Evolutionary conservation across 2,329 filamentous ascomycete genomes (phyloP), one percentile per base, ranked within the genome.

Genomic region (Ploettnerulaceae sp.): DNA sequence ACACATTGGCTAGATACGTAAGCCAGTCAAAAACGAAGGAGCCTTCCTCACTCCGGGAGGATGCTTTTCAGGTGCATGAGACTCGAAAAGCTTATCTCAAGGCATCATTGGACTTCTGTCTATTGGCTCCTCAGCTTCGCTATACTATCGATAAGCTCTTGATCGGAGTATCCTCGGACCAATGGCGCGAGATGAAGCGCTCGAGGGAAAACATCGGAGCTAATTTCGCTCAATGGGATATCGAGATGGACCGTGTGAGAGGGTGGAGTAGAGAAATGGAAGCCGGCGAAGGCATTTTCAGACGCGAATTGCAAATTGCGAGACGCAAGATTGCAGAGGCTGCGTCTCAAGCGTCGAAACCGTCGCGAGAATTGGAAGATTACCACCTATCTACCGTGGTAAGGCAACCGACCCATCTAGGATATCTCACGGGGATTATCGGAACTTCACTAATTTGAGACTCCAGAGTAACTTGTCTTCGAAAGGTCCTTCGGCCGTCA

Each of bases 201-300:
- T 77, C 84, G 1, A 74, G 85, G 41, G 87, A 91, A 44, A 73
- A 77, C 2, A 77, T 81, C 14, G 71, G 73, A 14, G 75, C 68
- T 5, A 69, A 73, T 22, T 83, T 90, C 40, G 73, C 75, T 3
- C 81, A 81, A 55, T 89, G 81, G 74, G 79, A 75, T 11, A 70
- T 75, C 21, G 93, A 97, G 65, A 89, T 98, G 76, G 90, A 96
- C 55, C 81, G 93, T 15, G 83, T 98, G 45, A 82, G 85, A 50
- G 89, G 90, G 24, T 98, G 93, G 93, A 84, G 87, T 47, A 87
- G 84, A 61, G 89, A 96, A 65, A 91, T 98, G 86, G 91, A 96
- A 67, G 76, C 81, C 39, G 84, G 85, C n/a, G 93, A 97, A 66
- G 76, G 79, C 32, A 73, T 83, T 3, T 95, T 97, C 66, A 85